Conservation (phyloP, 768 basidiomycete species). For the Pulveroboletus frians region DNA sequence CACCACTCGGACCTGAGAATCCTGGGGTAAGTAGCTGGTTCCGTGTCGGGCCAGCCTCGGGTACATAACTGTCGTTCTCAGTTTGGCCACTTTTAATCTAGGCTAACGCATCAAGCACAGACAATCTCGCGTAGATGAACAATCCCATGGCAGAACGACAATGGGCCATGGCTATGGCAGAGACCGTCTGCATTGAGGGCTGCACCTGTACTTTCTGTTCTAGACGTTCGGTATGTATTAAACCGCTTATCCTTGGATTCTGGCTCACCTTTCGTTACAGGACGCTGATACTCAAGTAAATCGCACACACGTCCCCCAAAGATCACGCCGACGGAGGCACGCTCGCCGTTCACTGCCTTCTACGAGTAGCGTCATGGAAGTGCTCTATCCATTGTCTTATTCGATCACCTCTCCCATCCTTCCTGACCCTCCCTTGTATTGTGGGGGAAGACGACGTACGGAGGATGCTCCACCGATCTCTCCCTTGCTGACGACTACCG, state of each 20-base stretch:
- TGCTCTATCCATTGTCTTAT: constrained; percentile 21
- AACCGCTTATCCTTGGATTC: background rate
- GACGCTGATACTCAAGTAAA: background rate
- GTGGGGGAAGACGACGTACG: background rate
- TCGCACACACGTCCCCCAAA: background rate
- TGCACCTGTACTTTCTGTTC: constrained; percentile 11
- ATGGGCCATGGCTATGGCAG: constrained; percentile 13
- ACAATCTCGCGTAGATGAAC: background rate
- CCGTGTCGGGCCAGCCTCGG: constrained; percentile 1
- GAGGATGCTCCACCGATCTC: background rate
- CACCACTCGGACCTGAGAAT: background rate
- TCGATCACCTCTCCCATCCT: constrained; percentile 8
- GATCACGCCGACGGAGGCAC: constrained; percentile 5
- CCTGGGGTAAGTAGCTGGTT: background rate
- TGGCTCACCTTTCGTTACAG: constrained; percentile 13
- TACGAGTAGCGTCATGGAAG: constrained; percentile 20
- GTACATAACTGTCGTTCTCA: background rate
- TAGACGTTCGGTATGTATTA: constrained; percentile 1
- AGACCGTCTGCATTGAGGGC: constrained; percentile 1
- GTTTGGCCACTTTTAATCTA: background rate
- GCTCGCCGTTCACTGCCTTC: constrained; percentile 14
- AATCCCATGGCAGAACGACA: constrained; percentile 3
- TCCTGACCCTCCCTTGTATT: constrained; percentile 20
- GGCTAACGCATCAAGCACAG: constrained; percentile 1
- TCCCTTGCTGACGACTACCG: background rate